A percentile compares a stretch with the other conserved stretches of the same genome.
phyloP scores from a whole-genome alignment of 1,284 basidiomycete genomes.

The Tylopilus sp. region DNA sequence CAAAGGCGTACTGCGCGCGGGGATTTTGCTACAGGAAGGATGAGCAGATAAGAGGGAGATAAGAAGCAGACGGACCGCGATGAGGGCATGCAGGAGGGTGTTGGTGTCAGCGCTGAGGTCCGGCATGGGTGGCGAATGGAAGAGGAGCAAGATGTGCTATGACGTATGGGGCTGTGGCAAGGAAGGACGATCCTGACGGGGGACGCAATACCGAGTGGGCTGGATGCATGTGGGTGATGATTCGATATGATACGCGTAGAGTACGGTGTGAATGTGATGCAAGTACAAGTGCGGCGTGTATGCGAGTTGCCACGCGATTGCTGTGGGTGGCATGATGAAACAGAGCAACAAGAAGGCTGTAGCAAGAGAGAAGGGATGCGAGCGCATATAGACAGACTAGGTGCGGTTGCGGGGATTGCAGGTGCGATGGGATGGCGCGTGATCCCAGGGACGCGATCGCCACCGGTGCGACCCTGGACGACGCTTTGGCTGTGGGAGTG shows the following conservation, averaged over 20 bases:
- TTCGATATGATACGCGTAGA: constrained; percentile 27
- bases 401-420: constrained; percentile 21
- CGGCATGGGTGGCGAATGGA: constrained; percentile 20
- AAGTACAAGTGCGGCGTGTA: constrained; percentile 28
- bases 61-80: constrained; percentile 35
- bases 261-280: constrained; percentile 29
- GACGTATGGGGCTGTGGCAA: constrained; percentile 29
- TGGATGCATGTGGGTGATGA: constrained; percentile 19
- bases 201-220: not conserved
- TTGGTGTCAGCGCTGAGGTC: constrained; percentile 12
- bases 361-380: constrained; percentile 1
- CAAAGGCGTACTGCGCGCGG: constrained; percentile 55
- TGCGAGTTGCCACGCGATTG: constrained; percentile 14
- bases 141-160: constrained; percentile 14
- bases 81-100: constrained; percentile 36
- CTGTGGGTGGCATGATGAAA: constrained; percentile 8
- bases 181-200: constrained; percentile 4
- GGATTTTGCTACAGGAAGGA: constrained; percentile 45
- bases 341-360: constrained; percentile 14
- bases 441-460: constrained; percentile 17
- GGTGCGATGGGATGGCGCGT: constrained; percentile 15
- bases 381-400: constrained; percentile 11
- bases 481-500: constrained; percentile 26
- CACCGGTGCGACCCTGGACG: constrained; percentile 20
- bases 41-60: not conserved